A percentile compares a stretch with the other conserved stretches of the same genome.
Evolutionary conservation across 192 early-diverging fungal species (phyloP).

Genomic region (Coemansia erecta): DNA sequence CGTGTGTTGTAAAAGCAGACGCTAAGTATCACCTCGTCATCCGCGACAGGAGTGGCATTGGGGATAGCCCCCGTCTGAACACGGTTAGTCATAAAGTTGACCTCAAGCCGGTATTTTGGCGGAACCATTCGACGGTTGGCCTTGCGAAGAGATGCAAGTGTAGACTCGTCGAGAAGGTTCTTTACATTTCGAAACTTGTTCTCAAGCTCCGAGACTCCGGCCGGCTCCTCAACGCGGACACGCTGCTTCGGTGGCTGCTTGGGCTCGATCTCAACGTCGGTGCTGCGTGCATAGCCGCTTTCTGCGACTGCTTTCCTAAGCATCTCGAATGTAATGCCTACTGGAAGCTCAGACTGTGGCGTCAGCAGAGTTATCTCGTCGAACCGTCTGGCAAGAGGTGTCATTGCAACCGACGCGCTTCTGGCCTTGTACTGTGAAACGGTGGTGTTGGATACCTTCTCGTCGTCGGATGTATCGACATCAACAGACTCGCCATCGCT

Average conservation of each 20-base stretch:
- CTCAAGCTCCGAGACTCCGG: slow-evolving; percentile 51
- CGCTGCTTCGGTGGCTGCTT: slow-evolving; percentile 34
- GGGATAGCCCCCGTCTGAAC: slow-evolving; percentile 25
- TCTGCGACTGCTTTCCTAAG: slow-evolving; percentile 44
- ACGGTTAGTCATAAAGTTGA: slow-evolving; percentile 55
- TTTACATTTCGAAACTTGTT: slow-evolving; percentile 45
- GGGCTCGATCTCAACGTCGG: slow-evolving; percentile 19
- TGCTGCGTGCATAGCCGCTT: slow-evolving; percentile 52
- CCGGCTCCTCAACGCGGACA: slow-evolving; percentile 35
- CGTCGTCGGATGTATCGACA: background rate
- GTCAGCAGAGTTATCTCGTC: slow-evolving; percentile 40
- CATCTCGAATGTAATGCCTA: slow-evolving; percentile 52
- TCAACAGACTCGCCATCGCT: background rate
- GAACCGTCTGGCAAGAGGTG: background rate
- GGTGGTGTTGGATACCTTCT: background rate
- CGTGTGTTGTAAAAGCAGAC: slow-evolving; percentile 65
- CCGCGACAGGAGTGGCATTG: slow-evolving; percentile 36
- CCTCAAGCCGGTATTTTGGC: slow-evolving; percentile 47
- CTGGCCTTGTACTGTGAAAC: background rate
- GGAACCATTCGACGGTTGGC: slow-evolving; percentile 53
- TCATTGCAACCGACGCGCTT: background rate
- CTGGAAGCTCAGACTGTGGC: slow-evolving; percentile 43
- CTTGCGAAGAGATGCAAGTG: slow-evolving; percentile 48
- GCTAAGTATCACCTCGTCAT: slow-evolving; percentile 58
- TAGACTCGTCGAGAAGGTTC: slow-evolving; percentile 45